Evolutionary conservation across 345 rosid species (phyloP).

Genomic region (Citrus unshiu): DNA sequence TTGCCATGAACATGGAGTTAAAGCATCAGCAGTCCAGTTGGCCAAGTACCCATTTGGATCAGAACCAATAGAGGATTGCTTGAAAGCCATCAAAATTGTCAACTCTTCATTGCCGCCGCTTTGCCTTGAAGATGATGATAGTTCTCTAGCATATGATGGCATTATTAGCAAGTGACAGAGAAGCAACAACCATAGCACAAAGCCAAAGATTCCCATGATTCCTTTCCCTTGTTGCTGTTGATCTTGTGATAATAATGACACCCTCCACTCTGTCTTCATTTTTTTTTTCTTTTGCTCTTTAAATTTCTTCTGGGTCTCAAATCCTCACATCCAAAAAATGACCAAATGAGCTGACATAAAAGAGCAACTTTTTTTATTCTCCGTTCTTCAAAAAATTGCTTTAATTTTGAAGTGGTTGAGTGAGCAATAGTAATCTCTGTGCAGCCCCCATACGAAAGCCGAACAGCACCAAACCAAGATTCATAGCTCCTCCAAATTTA

Average conservation of each 20-base stretch:
- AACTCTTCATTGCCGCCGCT: constrained; percentile 33
- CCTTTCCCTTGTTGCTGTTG: neutral
- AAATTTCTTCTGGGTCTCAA: neutral
- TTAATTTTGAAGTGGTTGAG: constrained; percentile 5
- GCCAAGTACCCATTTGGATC: constrained; percentile 52
- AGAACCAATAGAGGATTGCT: constrained; percentile 52
- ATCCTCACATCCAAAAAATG: neutral
- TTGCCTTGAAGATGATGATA: constrained; percentile 15
- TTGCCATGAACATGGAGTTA: constrained; percentile 54
- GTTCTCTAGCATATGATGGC: constrained; percentile 28
- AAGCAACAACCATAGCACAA: constrained; percentile 24
- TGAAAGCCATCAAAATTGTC: constrained; percentile 49
- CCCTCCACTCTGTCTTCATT: constrained; percentile 34
- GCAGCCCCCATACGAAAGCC: neutral
- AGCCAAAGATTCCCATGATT: constrained; percentile 16
- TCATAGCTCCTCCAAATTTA: neutral
- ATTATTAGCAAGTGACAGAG: constrained; percentile 14
- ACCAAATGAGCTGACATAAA: constrained; percentile 8
- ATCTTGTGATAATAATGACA: constrained; percentile 1
- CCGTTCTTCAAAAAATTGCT: no score
- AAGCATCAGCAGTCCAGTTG: constrained; percentile 50
- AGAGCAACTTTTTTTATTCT: neutral
- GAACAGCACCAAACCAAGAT: constrained; percentile 3
- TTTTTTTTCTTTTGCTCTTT: neutral
- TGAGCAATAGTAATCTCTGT: neutral